Evolutionary conservation across 176 grass and related monocot species (phyloP).

Genomic region (Zizania latifolia): DNA sequence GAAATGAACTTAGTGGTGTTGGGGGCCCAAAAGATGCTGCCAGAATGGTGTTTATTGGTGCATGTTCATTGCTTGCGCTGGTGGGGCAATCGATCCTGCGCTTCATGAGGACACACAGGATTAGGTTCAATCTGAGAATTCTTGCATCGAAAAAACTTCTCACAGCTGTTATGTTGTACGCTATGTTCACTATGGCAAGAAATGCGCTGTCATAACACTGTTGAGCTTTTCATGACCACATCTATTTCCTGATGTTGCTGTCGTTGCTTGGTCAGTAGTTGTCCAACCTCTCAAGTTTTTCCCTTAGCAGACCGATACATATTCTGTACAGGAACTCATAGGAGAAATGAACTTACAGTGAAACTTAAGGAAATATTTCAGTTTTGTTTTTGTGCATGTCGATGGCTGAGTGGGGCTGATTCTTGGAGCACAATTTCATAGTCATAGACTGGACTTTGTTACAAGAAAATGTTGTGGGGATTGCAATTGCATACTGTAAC

Average conservation of each 20-base stretch:
- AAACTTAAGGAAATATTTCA: background rate
- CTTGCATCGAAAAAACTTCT: slow-evolving; percentile 65
- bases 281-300: slow-evolving; percentile 12
- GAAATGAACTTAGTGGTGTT: slow-evolving; percentile 37
- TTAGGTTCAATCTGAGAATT: slow-evolving; percentile 69
- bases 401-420: background rate
- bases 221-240: background rate
- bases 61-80: slow-evolving; percentile 42
- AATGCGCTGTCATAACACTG: slow-evolving; percentile 1
- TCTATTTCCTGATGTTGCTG: background rate
- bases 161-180: slow-evolving; percentile 17
- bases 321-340: slow-evolving; percentile 16
- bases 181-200: slow-evolving; percentile 20
- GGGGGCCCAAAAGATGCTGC: slow-evolving; percentile 58
- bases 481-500: background rate
- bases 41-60: slow-evolving; percentile 25
- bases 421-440: background rate
- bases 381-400: slow-evolving; percentile 4
- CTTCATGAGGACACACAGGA: slow-evolving; percentile 52
- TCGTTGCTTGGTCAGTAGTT: slow-evolving; percentile 11
- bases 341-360: background rate
- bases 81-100: slow-evolving; percentile 37
- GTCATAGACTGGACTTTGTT: background rate
- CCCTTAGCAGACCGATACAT: slow-evolving; percentile 7
- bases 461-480: background rate